Evolutionary conservation across 805 yeast species (phyloP).

Genomic region (Ogataea corticis): DNA sequence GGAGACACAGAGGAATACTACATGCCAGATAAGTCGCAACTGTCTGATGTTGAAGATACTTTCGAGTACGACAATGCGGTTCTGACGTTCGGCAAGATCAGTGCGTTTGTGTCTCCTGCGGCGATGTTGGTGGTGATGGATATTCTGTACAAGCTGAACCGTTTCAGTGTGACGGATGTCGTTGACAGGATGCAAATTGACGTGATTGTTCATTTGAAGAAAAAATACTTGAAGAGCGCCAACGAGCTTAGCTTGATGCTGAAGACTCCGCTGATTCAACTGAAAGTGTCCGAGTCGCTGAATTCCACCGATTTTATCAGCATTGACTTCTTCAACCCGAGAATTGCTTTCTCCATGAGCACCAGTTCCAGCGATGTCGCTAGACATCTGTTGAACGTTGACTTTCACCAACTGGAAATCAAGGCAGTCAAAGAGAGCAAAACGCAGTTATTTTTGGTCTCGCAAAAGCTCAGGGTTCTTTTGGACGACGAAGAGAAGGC

Average conservation of each 20-base stretch:
- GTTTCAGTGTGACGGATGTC: conserved; percentile 44
- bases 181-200: conserved; percentile 68
- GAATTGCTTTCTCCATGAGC: conserved; percentile 34
- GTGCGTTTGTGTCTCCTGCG: conserved; percentile 47
- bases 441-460: conserved; percentile 13
- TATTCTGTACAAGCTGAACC: conserved; percentile 40
- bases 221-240: conserved; percentile 21
- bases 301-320: conserved; percentile 29
- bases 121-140: conserved; percentile 20
- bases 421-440: conserved; percentile 10
- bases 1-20: conserved; percentile 1
- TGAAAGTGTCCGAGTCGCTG: conserved; percentile 18
- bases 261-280: conserved; percentile 45
- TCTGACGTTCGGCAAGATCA: conserved; percentile 52
- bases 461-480: conserved; percentile 7
- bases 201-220: conserved; percentile 45
- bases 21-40: not conserved
- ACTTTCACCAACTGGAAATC: conserved; percentile 14
- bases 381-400: conserved; percentile 7
- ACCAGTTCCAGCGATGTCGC: conserved; percentile 8
- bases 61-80: conserved; percentile 57
- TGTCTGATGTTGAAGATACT: conserved; percentile 26
- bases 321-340: conserved; percentile 37
- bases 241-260: conserved; percentile 46
- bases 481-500: not conserved